Percentiles rank a stretch among this genome's conserved stretches.
phyloP scores from a whole-genome alignment of 768 basidiomycete species.

The Tylopilus vinaceipallidus region DNA sequence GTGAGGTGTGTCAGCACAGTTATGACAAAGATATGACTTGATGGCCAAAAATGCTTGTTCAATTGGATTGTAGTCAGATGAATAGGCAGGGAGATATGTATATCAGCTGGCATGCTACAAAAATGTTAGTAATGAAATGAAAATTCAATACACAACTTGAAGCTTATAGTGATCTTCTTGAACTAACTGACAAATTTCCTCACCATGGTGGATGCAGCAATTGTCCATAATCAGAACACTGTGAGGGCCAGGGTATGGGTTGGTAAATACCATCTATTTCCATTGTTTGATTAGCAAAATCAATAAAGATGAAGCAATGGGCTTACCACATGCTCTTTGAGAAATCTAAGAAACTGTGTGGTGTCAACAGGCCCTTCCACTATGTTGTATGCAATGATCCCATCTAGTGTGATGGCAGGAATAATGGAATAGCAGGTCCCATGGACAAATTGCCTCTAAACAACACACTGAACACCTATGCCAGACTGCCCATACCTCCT shows the following conservation, averaged over 20 bases:
- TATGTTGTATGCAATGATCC: not conserved
- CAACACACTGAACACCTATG: too few species aligned
- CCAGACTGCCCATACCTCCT: too few species aligned
- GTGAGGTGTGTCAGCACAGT: too few species aligned
- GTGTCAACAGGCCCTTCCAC: not conserved
- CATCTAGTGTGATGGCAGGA: not conserved
- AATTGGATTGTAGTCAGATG: not conserved
- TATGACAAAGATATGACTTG: not conserved
- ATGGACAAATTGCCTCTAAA: not conserved
- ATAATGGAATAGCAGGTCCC: not conserved
- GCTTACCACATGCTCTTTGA: not conserved
- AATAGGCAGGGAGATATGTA: not conserved
- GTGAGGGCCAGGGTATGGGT: not conserved
- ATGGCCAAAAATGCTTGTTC: not conserved
- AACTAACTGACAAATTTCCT: not conserved
- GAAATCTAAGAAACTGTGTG: not conserved
- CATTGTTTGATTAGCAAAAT: not conserved
- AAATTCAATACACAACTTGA: too few species aligned
- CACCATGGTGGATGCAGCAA: not conserved
- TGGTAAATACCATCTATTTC: not conserved
- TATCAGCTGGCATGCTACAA: not conserved
- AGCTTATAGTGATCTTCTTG: too few species aligned
- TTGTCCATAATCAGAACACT: not conserved
- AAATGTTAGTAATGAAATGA: too few species aligned
- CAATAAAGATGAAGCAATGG: not conserved